Conservation (phyloP, 2,329 filamentous ascomycete species). For the Atkinsonella hypoxylon region DNA sequence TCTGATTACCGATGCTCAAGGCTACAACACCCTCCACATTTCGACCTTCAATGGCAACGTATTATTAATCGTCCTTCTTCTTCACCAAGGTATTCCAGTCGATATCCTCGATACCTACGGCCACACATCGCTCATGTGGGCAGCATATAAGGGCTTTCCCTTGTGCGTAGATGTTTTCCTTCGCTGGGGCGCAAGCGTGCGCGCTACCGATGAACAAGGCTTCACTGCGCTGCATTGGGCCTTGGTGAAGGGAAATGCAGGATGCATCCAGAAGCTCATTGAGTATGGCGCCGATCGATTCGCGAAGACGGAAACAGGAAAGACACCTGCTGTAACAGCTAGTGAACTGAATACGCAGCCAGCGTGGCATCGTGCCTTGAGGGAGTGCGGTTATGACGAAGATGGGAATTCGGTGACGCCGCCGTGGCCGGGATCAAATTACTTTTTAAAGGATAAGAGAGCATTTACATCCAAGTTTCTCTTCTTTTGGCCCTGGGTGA, state of each 20-base stretch:
- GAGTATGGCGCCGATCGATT: constrained; percentile 95
- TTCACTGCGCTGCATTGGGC: constrained; percentile 96
- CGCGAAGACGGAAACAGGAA: constrained; percentile 76
- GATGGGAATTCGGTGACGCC: constrained; percentile 60
- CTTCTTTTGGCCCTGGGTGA: constrained; percentile 76
- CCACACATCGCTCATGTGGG: constrained; percentile 97
- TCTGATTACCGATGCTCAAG: constrained; percentile 82
- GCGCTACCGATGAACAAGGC: constrained; percentile 79
- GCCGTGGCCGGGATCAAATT: constrained; percentile 60
- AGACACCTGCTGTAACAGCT: constrained; percentile 78
- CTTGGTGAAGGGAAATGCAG: constrained; percentile 80
- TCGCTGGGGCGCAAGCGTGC: constrained; percentile 89
- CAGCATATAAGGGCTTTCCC: constrained; percentile 92
- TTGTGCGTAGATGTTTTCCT: constrained; percentile 85
- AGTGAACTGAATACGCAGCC: constrained; percentile 77
- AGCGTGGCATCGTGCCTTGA: constrained; percentile 72
- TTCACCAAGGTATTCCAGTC: constrained; percentile 92
- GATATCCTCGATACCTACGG: constrained; percentile 82
- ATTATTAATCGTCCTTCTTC: constrained; percentile 72
- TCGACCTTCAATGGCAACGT: constrained; percentile 96
- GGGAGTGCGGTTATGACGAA: constrained; percentile 72
- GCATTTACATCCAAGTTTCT: constrained; percentile 74
- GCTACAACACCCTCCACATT: constrained; percentile 95
- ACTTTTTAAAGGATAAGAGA: constrained; percentile 64
- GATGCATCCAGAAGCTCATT: constrained; percentile 84